These are phyloP conservation scores for Mortierella sp. DNA, from an alignment of 371 early-diverging fungal species.

Conservation along the genomic window DNA sequence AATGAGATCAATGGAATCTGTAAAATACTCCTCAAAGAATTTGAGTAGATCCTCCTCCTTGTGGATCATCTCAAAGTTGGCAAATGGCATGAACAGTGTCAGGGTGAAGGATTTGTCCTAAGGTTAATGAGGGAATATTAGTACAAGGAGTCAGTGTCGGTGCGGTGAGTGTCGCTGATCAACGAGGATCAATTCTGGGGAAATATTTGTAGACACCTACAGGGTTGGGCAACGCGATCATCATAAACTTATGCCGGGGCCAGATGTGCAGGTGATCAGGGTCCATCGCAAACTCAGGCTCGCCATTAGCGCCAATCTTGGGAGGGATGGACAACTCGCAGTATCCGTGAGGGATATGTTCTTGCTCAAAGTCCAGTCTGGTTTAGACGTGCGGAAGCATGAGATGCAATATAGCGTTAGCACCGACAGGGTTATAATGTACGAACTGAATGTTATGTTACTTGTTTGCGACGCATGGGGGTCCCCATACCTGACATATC, in stretches of 20 bases:
- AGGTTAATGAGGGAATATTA: too few relatives aligned
- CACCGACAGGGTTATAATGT: too few relatives aligned
- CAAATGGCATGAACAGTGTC: conserved; percentile 95
- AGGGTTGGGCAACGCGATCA: conserved; percentile 95
- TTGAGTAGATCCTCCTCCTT: conserved; percentile 71
- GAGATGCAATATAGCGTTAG: background rate
- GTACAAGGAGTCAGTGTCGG: background rate
- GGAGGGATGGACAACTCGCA: conserved; percentile 90
- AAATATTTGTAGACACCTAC: too few relatives aligned
- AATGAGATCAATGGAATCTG: conserved; percentile 86
- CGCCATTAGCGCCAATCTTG: conserved; percentile 56
- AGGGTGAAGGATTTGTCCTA: conserved; percentile 94
- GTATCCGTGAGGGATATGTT: conserved; percentile 92
- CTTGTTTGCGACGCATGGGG: background rate
- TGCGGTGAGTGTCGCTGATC: too few relatives aligned
- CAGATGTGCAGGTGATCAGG: conserved; percentile 97
- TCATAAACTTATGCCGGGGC: conserved; percentile 95
- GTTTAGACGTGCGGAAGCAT: background rate
- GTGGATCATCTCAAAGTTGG: conserved; percentile 83
- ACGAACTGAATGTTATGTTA: too few relatives aligned
- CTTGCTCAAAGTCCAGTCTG: conserved; percentile 87
- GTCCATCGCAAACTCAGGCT: conserved; percentile 82
- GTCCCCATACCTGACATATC: conserved; percentile 64
- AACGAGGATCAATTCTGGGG: background rate
- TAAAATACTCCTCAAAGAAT: conserved; percentile 85